Evolutionary conservation across 202 grass and related monocot species (phyloP).

Genomic region (Brachypodium distachyon): DNA sequence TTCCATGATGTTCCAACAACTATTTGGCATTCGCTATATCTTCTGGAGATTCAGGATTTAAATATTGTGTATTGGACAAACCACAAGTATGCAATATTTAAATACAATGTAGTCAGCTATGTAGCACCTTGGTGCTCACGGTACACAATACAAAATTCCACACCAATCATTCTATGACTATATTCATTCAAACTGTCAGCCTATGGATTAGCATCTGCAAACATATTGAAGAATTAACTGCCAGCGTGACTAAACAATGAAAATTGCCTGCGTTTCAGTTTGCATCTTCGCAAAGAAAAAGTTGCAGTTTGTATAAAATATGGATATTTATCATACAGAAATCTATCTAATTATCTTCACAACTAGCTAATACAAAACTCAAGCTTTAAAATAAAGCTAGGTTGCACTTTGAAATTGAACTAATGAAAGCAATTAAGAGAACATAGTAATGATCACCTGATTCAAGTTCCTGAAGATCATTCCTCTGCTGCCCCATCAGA

Average conservation of each 20-base stretch:
- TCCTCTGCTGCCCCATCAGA: slow-evolving; percentile 64
- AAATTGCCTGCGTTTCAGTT: background rate
- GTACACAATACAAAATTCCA: background rate
- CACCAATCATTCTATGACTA: background rate
- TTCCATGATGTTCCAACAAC: background rate
- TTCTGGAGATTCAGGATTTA: background rate
- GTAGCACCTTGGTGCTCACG: background rate
- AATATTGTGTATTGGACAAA: background rate
- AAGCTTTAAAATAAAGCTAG: background rate
- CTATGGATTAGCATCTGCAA: background rate
- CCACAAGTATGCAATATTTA: background rate
- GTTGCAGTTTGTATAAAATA: background rate
- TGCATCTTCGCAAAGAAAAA: background rate
- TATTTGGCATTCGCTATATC: background rate
- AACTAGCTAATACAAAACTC: background rate
- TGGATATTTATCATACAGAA: background rate
- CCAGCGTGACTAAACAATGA: background rate
- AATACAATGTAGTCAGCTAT: background rate
- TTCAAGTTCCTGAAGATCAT: slow-evolving; percentile 18
- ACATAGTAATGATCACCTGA: slow-evolving; percentile 25
- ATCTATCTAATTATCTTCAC: background rate
- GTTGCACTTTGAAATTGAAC: background rate
- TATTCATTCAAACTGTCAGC: background rate
- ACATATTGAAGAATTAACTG: background rate
- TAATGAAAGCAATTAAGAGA: background rate